phyloP scores from a whole-genome alignment of 1,139 yeast genomes.

The Lodderomyces oxycetoniae region DNA sequence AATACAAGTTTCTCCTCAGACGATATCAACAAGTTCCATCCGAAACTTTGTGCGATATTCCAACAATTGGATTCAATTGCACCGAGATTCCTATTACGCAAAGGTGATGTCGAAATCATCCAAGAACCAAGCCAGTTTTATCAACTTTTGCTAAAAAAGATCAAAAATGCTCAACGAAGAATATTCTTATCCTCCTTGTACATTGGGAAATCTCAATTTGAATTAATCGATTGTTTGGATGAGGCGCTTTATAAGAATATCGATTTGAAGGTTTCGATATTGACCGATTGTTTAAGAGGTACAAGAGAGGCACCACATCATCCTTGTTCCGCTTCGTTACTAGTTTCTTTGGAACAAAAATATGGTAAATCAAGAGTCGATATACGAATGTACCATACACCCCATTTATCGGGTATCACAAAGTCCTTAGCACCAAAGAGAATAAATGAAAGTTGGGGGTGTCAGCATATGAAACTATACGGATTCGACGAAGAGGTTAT shows the following conservation, averaged over 20 bases:
- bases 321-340: conserved; percentile 66
- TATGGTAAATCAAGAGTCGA: conserved; percentile 70
- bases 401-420: conserved; percentile 68
- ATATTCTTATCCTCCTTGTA: conserved; percentile 83
- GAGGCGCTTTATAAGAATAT: conserved; percentile 57
- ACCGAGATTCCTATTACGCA: conserved; percentile 60
- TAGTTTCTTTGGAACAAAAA: conserved; percentile 62
- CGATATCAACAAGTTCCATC: conserved; percentile 34
- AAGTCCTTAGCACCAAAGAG: conserved; percentile 70
- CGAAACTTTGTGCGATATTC: conserved; percentile 45
- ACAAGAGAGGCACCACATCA: conserved; percentile 84
- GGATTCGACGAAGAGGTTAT: conserved; percentile 91
- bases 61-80: conserved; percentile 61
- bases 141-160: conserved; percentile 51
- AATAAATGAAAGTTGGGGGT: conserved; percentile 85
- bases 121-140: conserved; percentile 70
- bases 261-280: conserved; percentile 60
- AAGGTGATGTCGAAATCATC: conserved; percentile 61
- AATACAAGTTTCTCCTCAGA: conserved; percentile 21
- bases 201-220: conserved; percentile 78
- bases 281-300: conserved; percentile 87
- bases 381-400: conserved; percentile 84
- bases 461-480: conserved; percentile 96
- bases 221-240: conserved; percentile 57
- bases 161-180: conserved; percentile 49